Base-by-base conservation (phyloP, 106 monocot genomes). In the Alisma plantagoaquatica region DNA sequence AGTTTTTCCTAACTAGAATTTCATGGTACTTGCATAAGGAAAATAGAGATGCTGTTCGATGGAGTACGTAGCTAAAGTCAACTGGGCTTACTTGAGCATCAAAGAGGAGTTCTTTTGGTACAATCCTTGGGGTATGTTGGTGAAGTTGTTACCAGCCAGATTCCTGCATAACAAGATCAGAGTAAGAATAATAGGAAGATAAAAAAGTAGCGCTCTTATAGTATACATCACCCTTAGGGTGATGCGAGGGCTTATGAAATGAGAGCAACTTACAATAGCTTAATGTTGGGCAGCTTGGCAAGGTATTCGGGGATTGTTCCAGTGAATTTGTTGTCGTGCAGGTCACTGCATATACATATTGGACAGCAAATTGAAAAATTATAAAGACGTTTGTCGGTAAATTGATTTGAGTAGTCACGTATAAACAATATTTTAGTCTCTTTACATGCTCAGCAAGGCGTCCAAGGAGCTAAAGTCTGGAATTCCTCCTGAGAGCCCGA, bases 91-190 rank as follows among this genome's bases (percentile, higher is more conserved):
- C n/a, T n/a, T n/a, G n/a, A n/a, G n/a, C n/a, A n/a, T n/a, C n/a
- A n/a, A n/a, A n/a, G n/a, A n/a, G n/a, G n/a, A n/a, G n/a, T n/a
- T n/a, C n/a, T n/a, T n/a, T n/a, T n/a, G n/a, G n/a, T n/a, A n/a
- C n/a, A n/a, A n/a, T n/a, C n/a, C n/a, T n/a, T n/a, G n/a, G n/a
- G n/a, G n/a, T n/a, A n/a, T n/a, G n/a, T n/a, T n/a, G n/a, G n/a
- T 50, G 49, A 50, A 50, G 24, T 50, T 25, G 24, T 50, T 50
- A 26, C 14, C 49, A 24, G 49, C 49, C 49, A 50, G 14, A 26
- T 50, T 50, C 17, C 49, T 50, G 19, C 49, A 50, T 11, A 24
- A 21, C 3, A 18, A 16, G 47, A 11, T 41, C 38, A 41, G 38
- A 9, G 7, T 11, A 41, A 41, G 38, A 41, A n/a, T n/a, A n/a